Conservation (phyloP, 805 yeast species). For the Nakazawaea siamensis region DNA sequence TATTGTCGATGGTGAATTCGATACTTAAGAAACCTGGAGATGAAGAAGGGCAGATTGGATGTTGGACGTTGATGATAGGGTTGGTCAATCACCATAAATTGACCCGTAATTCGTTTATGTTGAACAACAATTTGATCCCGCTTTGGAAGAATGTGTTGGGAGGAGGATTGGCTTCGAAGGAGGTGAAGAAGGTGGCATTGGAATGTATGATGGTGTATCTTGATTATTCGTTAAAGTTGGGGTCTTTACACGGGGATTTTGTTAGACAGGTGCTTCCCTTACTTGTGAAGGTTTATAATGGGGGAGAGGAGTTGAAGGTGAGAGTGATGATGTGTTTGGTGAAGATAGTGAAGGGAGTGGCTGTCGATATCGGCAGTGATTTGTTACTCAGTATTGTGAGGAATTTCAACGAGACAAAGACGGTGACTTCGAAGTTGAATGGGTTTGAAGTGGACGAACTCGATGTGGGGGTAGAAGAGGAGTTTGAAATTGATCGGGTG, state of each 20-base stretch:
- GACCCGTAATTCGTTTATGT: conserved; percentile 42
- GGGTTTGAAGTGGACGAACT: conserved; percentile 23
- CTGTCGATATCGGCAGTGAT: conserved; percentile 21
- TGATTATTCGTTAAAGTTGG: conserved; percentile 38
- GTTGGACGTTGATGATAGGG: conserved; percentile 63
- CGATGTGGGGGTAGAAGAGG: neutral
- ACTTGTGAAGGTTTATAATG: conserved; percentile 21
- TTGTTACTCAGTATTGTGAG: conserved; percentile 24
- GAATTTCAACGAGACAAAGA: conserved; percentile 20
- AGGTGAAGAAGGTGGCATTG: conserved; percentile 50
- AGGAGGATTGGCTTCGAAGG: conserved; percentile 33
- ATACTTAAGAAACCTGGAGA: conserved; percentile 22
- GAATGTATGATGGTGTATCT: conserved; percentile 49
- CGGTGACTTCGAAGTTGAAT: conserved; percentile 31
- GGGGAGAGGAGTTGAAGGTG: conserved; percentile 15
- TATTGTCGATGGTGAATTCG: conserved; percentile 20
- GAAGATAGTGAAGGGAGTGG: conserved; percentile 23
- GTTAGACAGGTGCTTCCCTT: conserved; percentile 22
- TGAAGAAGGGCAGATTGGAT: conserved; percentile 32
- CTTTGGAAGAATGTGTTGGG: conserved; percentile 56
- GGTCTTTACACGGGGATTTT: conserved; percentile 26
- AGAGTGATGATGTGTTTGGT: conserved; percentile 23
- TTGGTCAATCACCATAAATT: conserved; percentile 40
- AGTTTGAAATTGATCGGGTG: conserved; percentile 13
- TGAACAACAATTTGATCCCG: conserved; percentile 52